phyloP scores from a whole-genome alignment of 345 rosid genomes.

The Rhodamnia rubescens region DNA sequence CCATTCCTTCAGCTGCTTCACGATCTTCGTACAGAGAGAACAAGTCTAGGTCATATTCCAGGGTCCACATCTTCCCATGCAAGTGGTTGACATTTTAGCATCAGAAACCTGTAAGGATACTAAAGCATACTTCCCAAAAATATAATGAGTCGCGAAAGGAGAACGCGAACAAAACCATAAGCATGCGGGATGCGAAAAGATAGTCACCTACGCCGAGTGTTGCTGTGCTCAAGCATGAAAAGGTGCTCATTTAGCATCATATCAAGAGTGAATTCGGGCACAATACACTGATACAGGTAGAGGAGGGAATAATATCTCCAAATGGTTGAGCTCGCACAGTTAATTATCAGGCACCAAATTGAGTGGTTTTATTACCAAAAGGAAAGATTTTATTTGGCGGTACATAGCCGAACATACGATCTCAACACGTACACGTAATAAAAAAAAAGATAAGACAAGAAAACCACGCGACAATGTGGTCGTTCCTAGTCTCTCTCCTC shows the following conservation, averaged over 20 bases:
- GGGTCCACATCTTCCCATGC: slow-evolving; percentile 98
- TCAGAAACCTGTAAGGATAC: too few relatives aligned
- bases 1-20: slow-evolving; percentile 22
- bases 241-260: not conserved
- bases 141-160: too few relatives aligned
- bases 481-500: not conserved
- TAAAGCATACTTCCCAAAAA: too few relatives aligned
- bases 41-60: slow-evolving; percentile 83
- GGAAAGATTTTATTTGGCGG: not conserved
- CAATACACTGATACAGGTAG: not conserved
- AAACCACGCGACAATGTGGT: slow-evolving; percentile 6
- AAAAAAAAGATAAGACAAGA: not conserved
- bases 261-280: not conserved
- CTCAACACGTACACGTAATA: not conserved
- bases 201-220: slow-evolving; percentile 92
- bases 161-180: slow-evolving; percentile 60
- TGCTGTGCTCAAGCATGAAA: slow-evolving; percentile 27
- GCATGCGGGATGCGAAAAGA: slow-evolving; percentile 89
- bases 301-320: not conserved
- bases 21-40: slow-evolving; percentile 60
- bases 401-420: not conserved
- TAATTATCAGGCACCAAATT: not conserved
- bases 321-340: too few relatives aligned
- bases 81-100: too few relatives aligned
- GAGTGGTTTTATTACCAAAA: not conserved